These are phyloP conservation scores for Yarrowia sp. DNA, from an alignment of 805 yeast species.

Conservation along the genomic window DNA sequence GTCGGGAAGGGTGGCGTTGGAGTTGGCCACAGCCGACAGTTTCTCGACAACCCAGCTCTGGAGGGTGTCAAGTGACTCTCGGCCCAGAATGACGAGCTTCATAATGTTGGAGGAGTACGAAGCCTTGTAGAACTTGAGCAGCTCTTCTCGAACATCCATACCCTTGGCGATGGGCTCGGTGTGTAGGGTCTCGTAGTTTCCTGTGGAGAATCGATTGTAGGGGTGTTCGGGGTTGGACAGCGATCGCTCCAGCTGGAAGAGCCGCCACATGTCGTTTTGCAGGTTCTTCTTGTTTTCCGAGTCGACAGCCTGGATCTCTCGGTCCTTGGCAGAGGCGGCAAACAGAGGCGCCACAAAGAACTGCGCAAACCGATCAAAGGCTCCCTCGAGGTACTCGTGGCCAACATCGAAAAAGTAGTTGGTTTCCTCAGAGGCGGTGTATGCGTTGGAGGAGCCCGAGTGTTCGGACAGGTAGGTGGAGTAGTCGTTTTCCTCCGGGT, in stretches of 20 bases:
- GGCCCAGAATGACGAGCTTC: conserved; percentile 82
- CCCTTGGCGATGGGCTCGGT: conserved; percentile 59
- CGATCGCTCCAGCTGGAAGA: conserved; percentile 78
- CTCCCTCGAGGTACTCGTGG: conserved; percentile 74
- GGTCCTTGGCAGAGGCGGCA: conserved; percentile 67
- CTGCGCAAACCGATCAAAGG: conserved; percentile 88
- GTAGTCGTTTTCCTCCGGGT: conserved; percentile 73
- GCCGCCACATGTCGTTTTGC: conserved; percentile 86
- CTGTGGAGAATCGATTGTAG: conserved; percentile 83
- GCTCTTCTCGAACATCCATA: conserved; percentile 74
- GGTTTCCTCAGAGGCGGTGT: conserved; percentile 83
- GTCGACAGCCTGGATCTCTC: conserved; percentile 93
- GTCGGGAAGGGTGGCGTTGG: conserved; percentile 40
- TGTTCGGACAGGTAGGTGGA: conserved; percentile 73
- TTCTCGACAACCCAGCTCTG: conserved; percentile 66
- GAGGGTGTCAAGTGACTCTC: conserved; percentile 70
- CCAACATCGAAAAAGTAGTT: conserved; percentile 87
- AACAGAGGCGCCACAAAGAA: conserved; percentile 87
- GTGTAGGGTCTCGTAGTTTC: conserved; percentile 74
- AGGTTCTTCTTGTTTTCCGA: conserved; percentile 93
- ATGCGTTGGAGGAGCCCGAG: conserved; percentile 89
- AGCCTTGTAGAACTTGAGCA: conserved; percentile 67
- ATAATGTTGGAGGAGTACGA: conserved; percentile 84
- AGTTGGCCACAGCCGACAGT: conserved; percentile 63
- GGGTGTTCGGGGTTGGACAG: conserved; percentile 77